These are phyloP conservation scores for Nakazawaea peltata DNA, from an alignment of 805 yeast species.

Conservation along the genomic window DNA sequence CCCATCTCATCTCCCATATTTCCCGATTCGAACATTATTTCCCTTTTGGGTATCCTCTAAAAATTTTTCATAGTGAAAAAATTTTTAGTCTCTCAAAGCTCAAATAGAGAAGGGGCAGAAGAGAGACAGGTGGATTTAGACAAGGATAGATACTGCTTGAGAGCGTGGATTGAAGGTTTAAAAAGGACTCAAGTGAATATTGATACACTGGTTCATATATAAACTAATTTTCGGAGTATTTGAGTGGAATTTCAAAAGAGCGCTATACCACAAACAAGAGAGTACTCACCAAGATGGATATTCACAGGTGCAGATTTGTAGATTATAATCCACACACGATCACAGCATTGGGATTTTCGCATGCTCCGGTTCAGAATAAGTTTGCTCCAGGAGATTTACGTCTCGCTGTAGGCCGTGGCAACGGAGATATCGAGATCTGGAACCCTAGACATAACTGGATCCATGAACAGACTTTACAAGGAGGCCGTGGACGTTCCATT, in stretches of 20 bases:
- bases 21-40: no score
- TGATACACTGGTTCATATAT: no score
- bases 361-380: constrained; percentile 38
- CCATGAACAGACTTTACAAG: constrained; percentile 65
- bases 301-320: constrained; percentile 89
- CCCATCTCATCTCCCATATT: background rate
- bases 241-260: no score
- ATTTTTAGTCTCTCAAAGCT: no score
- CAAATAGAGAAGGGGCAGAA: no score
- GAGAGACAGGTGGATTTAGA: no score
- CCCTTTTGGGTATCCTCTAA: no score
- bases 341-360: constrained; percentile 75
- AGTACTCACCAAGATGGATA: constrained; percentile 43
- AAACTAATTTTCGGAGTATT: no score
- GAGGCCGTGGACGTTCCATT: constrained; percentile 76
- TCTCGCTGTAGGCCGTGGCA: constrained; percentile 85
- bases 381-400: constrained; percentile 51
- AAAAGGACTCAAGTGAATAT: no score
- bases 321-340: constrained; percentile 82
- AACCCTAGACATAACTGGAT: constrained; percentile 79
- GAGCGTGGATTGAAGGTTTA: no score
- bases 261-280: no score
- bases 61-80: background rate
- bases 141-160: no score
- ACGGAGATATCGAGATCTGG: constrained; percentile 96